phyloP scores from a whole-genome alignment of 2,329 filamentous ascomycete species.

The Paradendryphiella salina region DNA sequence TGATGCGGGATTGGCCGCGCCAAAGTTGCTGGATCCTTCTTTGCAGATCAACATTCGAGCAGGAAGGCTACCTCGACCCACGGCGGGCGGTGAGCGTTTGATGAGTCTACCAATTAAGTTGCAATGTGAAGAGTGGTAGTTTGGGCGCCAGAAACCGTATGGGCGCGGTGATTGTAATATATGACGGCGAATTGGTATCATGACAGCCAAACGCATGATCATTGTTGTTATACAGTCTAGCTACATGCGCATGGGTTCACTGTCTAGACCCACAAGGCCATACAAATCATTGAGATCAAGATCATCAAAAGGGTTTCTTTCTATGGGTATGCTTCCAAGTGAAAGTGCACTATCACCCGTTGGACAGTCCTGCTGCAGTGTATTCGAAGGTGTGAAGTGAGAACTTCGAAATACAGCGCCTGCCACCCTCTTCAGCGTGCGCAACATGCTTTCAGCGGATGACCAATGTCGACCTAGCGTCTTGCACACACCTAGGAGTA shows the following conservation, averaged over 20 bases:
- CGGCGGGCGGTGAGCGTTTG: slow-evolving; percentile 4
- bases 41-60: slow-evolving; percentile 50
- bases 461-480: slow-evolving; percentile 19
- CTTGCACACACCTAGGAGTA: slow-evolving; percentile 22
- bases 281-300: slow-evolving; percentile 16
- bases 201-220: neutral
- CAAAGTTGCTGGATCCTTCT: slow-evolving; percentile 44
- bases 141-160: neutral
- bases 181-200: no score
- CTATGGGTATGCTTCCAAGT: neutral
- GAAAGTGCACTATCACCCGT: neutral
- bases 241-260: neutral
- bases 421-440: slow-evolving; percentile 20
- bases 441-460: slow-evolving; percentile 13
- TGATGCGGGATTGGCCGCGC: slow-evolving; percentile 38
- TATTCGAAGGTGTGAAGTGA: neutral
- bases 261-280: slow-evolving; percentile 19
- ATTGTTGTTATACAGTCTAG: neutral
- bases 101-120: slow-evolving; percentile 12
- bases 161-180: no score
- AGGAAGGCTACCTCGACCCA: slow-evolving; percentile 36
- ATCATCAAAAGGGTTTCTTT: slow-evolving; percentile 4
- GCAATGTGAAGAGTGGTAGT: slow-evolving; percentile 1
- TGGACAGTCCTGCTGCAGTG: neutral
- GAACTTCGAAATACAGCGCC: slow-evolving; percentile 12